phyloP scores from a whole-genome alignment of 1,284 basidiomycete species.

The Laetiporus sulphureus region DNA sequence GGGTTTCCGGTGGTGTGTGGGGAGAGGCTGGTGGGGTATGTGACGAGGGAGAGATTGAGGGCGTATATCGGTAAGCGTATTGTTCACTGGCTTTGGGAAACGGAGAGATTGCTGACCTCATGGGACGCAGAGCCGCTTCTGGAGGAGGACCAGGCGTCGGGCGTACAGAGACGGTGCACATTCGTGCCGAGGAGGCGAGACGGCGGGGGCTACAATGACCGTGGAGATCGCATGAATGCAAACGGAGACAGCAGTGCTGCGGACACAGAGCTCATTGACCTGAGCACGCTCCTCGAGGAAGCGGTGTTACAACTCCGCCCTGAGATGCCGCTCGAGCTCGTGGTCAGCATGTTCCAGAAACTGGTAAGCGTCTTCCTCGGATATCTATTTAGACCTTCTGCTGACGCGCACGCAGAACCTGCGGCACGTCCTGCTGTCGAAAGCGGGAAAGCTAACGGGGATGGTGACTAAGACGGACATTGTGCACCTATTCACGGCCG shows the following conservation, averaged over 20 bases:
- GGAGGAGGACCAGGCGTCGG: slow-evolving; percentile 24
- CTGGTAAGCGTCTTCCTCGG: slow-evolving; percentile 35
- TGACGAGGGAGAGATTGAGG: slow-evolving; percentile 46
- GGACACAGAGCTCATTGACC: slow-evolving; percentile 32
- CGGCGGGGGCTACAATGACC: no score
- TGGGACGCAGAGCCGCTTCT: slow-evolving; percentile 28
- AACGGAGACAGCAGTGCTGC: no score
- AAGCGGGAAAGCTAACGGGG: slow-evolving; percentile 50
- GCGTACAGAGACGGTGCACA: slow-evolving; percentile 30
- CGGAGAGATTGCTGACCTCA: not conserved
- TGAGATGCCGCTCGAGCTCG: slow-evolving; percentile 61
- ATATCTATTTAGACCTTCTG: slow-evolving; percentile 1
- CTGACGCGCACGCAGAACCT: slow-evolving; percentile 41
- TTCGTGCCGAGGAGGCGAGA: slow-evolving; percentile 24
- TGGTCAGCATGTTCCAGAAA: slow-evolving; percentile 69
- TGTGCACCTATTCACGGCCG: slow-evolving; percentile 49
- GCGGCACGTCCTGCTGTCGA: slow-evolving; percentile 60
- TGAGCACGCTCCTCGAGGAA: slow-evolving; percentile 48
- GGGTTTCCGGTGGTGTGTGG: slow-evolving; percentile 58
- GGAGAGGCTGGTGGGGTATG: slow-evolving; percentile 51
- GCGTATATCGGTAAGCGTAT: slow-evolving; percentile 40
- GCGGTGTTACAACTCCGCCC: slow-evolving; percentile 56
- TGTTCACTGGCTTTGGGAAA: not conserved
- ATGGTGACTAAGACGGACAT: slow-evolving; percentile 66
- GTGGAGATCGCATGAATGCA: no score